Base-by-base conservation (phyloP, 164 flowering plant genomes). In the Pachysandra terminalis region DNA sequence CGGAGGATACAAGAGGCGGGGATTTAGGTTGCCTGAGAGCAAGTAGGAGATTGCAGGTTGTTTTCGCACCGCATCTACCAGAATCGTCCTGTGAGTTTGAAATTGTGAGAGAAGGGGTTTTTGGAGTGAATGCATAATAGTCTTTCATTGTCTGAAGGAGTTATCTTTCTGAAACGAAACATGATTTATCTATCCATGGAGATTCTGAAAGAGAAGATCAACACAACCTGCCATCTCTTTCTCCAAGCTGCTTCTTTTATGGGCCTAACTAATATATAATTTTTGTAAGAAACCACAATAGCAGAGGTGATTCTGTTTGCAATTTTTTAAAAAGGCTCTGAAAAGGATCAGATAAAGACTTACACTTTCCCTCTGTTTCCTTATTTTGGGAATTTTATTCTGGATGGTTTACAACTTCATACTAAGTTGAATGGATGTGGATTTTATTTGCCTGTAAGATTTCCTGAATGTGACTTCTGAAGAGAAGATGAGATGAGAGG, bases 21-120 rank as follows among this genome's bases (percentile, higher is more conserved):
- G 64, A 41, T 52, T 23, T 1, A 0, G 63, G 63, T 27, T 1
- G 56, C 40, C 58, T 68, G 2, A 40, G 65, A 54, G 79, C 87
- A 1, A 81, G 83, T 81, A 84, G 97, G 77, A 71, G 60, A 57
- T 61, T 95, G 70, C 85, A 86, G 71, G 88, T 92, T 67, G 80
- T 89, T 64, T 92, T 95, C 70, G 90, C 97, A 0, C 98, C 97
- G 8, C 98, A 95, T 82, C 81, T 92, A 80, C 88, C 93, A 0
- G 70, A 73, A 13, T 77, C 86, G 0, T 87, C 84, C 59, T 90
- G 96, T 71, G 94, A 90, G 56, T 90, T 74, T 75, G 78, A 73
- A 57, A 85, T 95, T 76, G 53, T 59, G 24, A 84, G 81, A 74
- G 92, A 89, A 64, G 97, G 97, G 27, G 82, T 95, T 54, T 81